Evolutionary conservation across 495 filamentous ascomycete species (phyloP).

Genomic region (Xanthoparmelia taractica): DNA sequence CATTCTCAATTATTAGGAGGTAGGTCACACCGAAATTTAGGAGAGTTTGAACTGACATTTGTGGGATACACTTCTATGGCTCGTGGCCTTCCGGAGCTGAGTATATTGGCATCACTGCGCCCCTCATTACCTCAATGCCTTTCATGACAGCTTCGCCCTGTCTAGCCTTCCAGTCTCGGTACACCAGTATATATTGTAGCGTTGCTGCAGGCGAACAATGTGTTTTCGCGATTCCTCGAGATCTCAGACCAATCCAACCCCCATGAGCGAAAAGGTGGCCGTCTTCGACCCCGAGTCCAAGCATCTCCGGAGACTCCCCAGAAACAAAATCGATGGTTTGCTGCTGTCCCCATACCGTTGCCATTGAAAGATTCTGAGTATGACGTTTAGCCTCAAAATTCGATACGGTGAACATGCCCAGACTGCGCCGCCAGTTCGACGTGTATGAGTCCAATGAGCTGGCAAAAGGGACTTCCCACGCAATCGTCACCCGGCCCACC

Average conservation of each 20-base stretch:
- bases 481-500: slow-evolving; percentile 5
- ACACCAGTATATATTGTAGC: not conserved
- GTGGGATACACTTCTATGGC: not conserved
- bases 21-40: too few relatives aligned
- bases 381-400: not conserved
- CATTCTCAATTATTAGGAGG: too few relatives aligned
- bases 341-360: not conserved
- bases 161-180: not conserved
- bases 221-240: not conserved
- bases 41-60: too few relatives aligned
- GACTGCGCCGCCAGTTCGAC: not conserved
- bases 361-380: not conserved
- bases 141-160: not conserved
- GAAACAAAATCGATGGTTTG: not conserved
- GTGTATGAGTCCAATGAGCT: not conserved
- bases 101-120: not conserved
- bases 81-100: not conserved
- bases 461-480: not conserved
- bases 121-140: slow-evolving; percentile 1
- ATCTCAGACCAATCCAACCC: not conserved
- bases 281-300: slow-evolving; percentile 10
- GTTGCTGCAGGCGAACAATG: not conserved
- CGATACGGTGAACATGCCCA: not conserved
- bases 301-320: not conserved
- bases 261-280: slow-evolving; percentile 1